Evolutionary conservation across 1,284 basidiomycete genomes (phyloP), one percentile per base, ranked within the genome.

Genomic region (Apiotrichum montevideense): DNA sequence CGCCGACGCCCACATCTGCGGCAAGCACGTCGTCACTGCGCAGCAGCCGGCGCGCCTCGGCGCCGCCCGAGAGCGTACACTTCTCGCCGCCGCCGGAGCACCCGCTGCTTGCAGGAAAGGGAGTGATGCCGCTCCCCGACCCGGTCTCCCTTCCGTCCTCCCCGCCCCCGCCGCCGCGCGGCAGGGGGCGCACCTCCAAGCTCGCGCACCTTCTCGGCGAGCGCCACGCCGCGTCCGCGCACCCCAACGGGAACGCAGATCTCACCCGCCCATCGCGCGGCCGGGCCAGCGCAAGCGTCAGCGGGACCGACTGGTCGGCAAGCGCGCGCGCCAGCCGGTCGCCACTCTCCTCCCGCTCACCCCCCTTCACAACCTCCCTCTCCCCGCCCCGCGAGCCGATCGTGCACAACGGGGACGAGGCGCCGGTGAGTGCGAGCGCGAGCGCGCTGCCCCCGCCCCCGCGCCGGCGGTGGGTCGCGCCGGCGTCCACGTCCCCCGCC

Each of bases 141-240:
- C 47, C 7, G 32, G 32, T 13, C 46, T 47, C 46, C 10, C 35
- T 13, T 15, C 54, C 35, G 46, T 49, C 21, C 21, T 40, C 29
- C 39, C 34, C 46, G 62, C 32, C 45, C 63, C 14, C 52, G 59
- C 47, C 55, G 7, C 37, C 37, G 37, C 37, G 8, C 37, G 8
- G 37, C 37, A 39, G 13, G 37, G 13, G 13, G 8, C 37, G 65
- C 1, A 61, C 62, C 3, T 61, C 64, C 44, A 72, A 69, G 51
- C 58, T 71, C 6, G 57, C 62, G 1, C 56, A 66, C 3, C 69
- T 70, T 54, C 69, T 70, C 47, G 68, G 69, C 8, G 37, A 39
- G 37, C 8, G 37, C 13, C 37, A 7, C 14, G 68, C 21, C 21
- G 21, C 21, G 21, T 21, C 21, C 14, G 68, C 66, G 50, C 52